Base-by-base conservation (phyloP, 805 yeast species). In the Starmerella floris region DNA sequence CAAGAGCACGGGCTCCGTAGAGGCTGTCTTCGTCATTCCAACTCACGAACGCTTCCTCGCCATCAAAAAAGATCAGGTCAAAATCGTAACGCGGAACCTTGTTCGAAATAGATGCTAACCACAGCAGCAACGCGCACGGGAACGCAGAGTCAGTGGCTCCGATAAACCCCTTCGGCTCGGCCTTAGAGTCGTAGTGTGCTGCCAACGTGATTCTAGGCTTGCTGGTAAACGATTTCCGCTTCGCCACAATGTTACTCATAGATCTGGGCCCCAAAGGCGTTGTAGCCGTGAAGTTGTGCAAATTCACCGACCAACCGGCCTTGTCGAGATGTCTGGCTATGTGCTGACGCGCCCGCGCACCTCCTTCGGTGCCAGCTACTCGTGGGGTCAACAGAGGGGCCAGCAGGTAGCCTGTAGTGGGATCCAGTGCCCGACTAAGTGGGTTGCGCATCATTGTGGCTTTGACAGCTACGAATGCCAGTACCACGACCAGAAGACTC, bases 61-160 rank as follows among this genome's bases (percentile, higher is more conserved):
- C 80, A 48, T 74, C 80, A 41, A 73, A 72, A 49, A 74, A 74
- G 0, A 74, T 58, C 35, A 44, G 39, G 17, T 51, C 48, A 32
- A 51, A 49, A 15, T 36, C 31, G 32, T 13, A 13, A 21, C 16
- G 30, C n/a, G 39, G 48, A 33, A 46, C 57, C 5, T 30, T 5
- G 8, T 17, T n/a, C 5, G 26, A 23, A 2, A 50, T 56, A 36
- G 60, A 55, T 5, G 76, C 69, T 2, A 69, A 50, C 46, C 69
- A 70, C 46, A 74, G 47, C 31, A 74, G 50, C 19, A 75, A 58
- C 0, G 73, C 74, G 53, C 78, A 73, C 1, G 79, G 72, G 1
- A 68, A 73, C 3, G 77, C 77, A 42, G 76, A 69, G 51, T 75
- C 80, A 23, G 65, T 70, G 1, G 77, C 80, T 5, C 80, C 80